Conservation (phyloP, 2,329 filamentous ascomycete species). For the Claviceps sp. region DNA sequence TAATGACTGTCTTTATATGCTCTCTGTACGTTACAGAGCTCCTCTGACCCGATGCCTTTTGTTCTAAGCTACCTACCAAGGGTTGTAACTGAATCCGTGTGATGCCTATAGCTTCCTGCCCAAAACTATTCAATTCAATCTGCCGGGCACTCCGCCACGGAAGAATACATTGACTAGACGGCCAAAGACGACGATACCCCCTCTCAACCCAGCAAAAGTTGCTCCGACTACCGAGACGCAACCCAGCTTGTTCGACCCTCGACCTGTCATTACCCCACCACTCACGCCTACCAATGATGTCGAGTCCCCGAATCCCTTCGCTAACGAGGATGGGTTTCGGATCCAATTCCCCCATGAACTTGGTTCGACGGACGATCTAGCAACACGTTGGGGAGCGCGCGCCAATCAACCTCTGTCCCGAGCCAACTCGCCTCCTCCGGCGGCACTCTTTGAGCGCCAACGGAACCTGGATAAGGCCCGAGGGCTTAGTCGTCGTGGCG, state of each 20-base stretch:
- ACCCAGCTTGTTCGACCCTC: constrained; percentile 39
- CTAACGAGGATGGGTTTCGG: constrained; percentile 43
- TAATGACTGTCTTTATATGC: constrained; percentile 28
- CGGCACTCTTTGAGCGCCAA: constrained; percentile 59
- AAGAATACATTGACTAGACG: constrained; percentile 18
- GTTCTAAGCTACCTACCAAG: background rate
- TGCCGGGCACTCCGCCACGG: constrained; percentile 39
- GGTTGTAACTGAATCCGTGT: background rate
- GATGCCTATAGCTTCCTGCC: constrained; percentile 61
- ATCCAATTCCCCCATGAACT: constrained; percentile 42
- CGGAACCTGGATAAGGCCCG: constrained; percentile 43
- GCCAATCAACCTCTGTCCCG: constrained; percentile 68
- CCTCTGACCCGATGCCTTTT: too few relatives aligned
- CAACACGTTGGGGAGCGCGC: constrained; percentile 62
- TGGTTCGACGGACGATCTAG: constrained; percentile 56
- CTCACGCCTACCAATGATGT: constrained; percentile 39
- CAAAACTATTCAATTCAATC: constrained; percentile 79
- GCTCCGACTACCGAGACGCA: constrained; percentile 22
- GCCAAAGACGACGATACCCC: constrained; percentile 15
- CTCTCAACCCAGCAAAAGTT: constrained; percentile 11
- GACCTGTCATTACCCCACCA: constrained; percentile 38
- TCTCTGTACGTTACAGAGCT: constrained; percentile 21
- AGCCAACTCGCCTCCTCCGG: constrained; percentile 59
- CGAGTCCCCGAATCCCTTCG: constrained; percentile 33
- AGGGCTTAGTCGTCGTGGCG: constrained; percentile 44